Percentiles rank a stretch among this genome's conserved stretches.
Conservation (phyloP, 73 alveolate genomes). For the Paramecium octaurelia region DNA sequence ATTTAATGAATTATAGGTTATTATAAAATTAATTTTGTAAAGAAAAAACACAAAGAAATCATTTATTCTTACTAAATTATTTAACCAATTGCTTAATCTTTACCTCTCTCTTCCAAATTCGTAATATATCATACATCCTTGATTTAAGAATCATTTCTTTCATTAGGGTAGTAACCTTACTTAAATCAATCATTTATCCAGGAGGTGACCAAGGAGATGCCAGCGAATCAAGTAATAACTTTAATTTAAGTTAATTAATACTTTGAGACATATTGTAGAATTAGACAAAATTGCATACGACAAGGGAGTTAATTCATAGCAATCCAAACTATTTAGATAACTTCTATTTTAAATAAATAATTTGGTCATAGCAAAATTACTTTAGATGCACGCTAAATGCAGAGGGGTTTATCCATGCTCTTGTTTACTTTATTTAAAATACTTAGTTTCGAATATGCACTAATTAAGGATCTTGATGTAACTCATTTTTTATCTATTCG, state of each 20-base stretch:
- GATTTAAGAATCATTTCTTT: neutral
- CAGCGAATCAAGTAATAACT: neutral
- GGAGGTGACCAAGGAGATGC: slow-evolving; percentile 33
- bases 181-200: neutral
- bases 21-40: neutral
- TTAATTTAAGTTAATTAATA: neutral
- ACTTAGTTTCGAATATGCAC: slow-evolving; percentile 9
- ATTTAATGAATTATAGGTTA: neutral
- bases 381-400: neutral
- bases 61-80: neutral
- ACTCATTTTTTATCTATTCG: neutral
- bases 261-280: neutral
- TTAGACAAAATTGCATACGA: neutral
- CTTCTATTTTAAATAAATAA: neutral
- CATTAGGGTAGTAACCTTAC: neutral
- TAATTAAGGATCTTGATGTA: neutral
- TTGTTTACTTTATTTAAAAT: neutral
- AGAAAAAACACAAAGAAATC: neutral
- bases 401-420: slow-evolving; percentile 8
- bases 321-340: neutral
- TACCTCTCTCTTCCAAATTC: neutral
- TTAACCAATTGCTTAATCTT: neutral
- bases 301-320: neutral
- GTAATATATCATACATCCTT: neutral
- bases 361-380: neutral